Conservation (phyloP, 116 monocot genomes). For the Phalaenopsis hybrid region DNA sequence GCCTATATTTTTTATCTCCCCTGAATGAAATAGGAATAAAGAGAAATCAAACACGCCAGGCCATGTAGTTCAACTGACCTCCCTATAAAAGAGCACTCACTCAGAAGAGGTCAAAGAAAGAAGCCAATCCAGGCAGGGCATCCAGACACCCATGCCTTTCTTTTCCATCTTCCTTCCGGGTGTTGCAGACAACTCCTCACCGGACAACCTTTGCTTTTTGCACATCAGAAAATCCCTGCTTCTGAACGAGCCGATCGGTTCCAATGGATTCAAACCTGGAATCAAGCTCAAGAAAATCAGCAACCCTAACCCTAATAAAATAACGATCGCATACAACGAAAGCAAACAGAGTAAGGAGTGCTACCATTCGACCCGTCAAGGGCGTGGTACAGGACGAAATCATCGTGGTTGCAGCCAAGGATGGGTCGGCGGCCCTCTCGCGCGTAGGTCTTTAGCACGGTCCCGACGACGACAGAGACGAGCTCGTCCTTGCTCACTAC, state of each 20-base stretch:
- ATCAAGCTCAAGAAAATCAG: not conserved
- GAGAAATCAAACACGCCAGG: no score
- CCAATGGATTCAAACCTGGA: conserved; percentile 31
- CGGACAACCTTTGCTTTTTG: conserved; percentile 26
- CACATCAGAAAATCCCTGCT: conserved; percentile 44
- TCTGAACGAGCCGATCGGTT: conserved; percentile 25
- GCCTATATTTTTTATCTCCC: no score
- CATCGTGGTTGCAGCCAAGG: conserved; percentile 33
- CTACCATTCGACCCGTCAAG: conserved; percentile 23
- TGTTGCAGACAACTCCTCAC: not conserved
- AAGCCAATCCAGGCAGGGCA: not conserved
- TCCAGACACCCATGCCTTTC: not conserved
- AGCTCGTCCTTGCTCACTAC: conserved; percentile 36
- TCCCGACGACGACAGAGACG: conserved; percentile 36
- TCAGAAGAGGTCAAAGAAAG: not conserved
- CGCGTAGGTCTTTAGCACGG: conserved; percentile 31
- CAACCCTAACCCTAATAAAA: not conserved
- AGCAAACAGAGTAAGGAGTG: not conserved
- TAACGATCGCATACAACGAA: not conserved
- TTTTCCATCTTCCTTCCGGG: not conserved
- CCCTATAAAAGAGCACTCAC: no score
- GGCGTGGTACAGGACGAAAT: conserved; percentile 39
- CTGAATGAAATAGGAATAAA: no score
- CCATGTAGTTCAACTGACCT: no score
- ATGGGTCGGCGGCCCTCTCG: conserved; percentile 47